Conservation (phyloP, 1,139 yeast species). For the Hansenula lynferdii region DNA sequence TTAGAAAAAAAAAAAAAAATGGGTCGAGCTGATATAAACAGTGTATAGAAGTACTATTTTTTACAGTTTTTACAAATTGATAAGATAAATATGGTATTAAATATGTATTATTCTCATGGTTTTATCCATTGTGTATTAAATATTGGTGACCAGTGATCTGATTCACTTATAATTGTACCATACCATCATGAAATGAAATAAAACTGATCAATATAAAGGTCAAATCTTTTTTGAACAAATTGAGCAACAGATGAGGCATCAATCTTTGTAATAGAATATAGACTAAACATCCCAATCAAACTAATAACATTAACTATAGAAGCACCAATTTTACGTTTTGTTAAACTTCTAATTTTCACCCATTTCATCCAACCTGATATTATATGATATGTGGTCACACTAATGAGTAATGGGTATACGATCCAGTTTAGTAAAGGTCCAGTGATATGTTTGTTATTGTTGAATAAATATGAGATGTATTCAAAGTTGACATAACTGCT, state of each 20-base stretch:
- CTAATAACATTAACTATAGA: slow-evolving; percentile 16
- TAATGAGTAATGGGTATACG: slow-evolving; percentile 24
- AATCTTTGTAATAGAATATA: slow-evolving; percentile 10
- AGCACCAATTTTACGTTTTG: slow-evolving; percentile 16
- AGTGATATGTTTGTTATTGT: slow-evolving; percentile 15
- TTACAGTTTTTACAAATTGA: no score
- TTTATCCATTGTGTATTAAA: no score
- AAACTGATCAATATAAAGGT: slow-evolving; percentile 12
- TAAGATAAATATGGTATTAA: no score
- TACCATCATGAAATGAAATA: slow-evolving; percentile 2
- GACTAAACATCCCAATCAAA: slow-evolving; percentile 12
- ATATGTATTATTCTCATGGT: no score
- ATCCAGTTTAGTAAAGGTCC: slow-evolving; percentile 21
- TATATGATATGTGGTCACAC: slow-evolving; percentile 34
- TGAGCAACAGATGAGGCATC: slow-evolving; percentile 7
- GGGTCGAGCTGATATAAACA: no score
- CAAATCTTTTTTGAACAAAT: slow-evolving; percentile 16
- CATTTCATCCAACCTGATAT: slow-evolving; percentile 36
- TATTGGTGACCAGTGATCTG: no score
- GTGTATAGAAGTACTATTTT: no score
- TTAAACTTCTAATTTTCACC: slow-evolving; percentile 20
- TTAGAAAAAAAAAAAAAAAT: no score
- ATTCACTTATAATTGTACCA: no score
- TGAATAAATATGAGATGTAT: slow-evolving; percentile 44
- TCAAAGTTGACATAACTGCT: slow-evolving; percentile 51